Percentiles rank a stretch among this genome's conserved stretches.
phyloP scores from a whole-genome alignment of 257 asterid species.

The Fraxinus pennsylvanica region DNA sequence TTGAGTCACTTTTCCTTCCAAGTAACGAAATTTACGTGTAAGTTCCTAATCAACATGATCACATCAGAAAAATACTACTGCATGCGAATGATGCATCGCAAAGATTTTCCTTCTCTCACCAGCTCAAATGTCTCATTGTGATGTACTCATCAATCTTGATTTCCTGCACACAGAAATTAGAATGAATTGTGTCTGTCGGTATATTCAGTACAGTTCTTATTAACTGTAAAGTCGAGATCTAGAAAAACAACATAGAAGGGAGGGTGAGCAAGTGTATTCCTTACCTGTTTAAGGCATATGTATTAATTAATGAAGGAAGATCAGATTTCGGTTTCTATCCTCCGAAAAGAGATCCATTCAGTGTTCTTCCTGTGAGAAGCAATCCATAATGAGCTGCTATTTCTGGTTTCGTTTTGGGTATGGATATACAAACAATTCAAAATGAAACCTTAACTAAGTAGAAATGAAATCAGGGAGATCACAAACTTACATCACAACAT shows the following conservation, averaged over 20 bases:
- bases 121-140: slow-evolving; percentile 71
- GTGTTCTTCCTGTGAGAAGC: slow-evolving; percentile 73
- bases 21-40: too few relatives aligned
- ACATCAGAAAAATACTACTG: slow-evolving; percentile 20
- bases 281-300: slow-evolving; percentile 77
- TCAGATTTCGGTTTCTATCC: slow-evolving; percentile 98
- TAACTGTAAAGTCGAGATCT: neutral
- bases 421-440: neutral
- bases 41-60: neutral
- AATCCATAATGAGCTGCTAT: slow-evolving; percentile 76
- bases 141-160: slow-evolving; percentile 71
- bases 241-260: neutral
- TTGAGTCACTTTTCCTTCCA: too few relatives aligned
- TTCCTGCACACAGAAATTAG: slow-evolving; percentile 52
- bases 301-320: slow-evolving; percentile 76
- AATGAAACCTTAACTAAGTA: slow-evolving; percentile 1
- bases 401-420: slow-evolving; percentile 74
- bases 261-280: neutral
- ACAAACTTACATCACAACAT: slow-evolving; percentile 62
- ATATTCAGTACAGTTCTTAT: neutral
- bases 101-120: slow-evolving; percentile 74
- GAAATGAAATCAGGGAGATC: slow-evolving; percentile 16
- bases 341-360: slow-evolving; percentile 85
- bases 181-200: neutral
- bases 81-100: slow-evolving; percentile 88